Evolutionary conservation across 2,329 filamentous ascomycete species (phyloP), one percentile per base, ranked within the genome.

Genomic region (Fusarium sacchari): DNA sequence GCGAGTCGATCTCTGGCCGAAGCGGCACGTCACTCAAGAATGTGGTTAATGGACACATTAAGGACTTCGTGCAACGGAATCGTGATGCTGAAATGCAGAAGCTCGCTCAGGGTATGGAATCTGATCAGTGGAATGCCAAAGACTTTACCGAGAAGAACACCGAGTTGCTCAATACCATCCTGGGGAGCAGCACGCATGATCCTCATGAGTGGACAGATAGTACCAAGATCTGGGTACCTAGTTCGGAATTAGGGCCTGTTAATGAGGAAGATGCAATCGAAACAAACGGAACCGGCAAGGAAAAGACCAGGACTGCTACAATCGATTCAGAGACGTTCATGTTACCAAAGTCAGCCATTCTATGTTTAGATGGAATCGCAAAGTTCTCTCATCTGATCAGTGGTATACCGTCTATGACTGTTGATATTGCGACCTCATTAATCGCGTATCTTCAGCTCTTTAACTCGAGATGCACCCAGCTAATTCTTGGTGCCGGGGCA

Each of bases 401-500:
- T 10, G 92, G 92, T 37, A 96, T 98, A 64, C 96, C 96, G 4
- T 96, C 93, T 69, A 95, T 98, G 90, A 93, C 94, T 3, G 87
- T 91, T 5, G 95, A 98, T 66, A 92, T 98, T 60, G 93, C 94
- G 0, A 86, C 89, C 6, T 92, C 91, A 1, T 88, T 99, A 17
- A 86, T 98, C 46, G 92, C 96, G 28, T 97, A 97, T 79, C 87
- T 98, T 20, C 94, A 96, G 74, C 88, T 97, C 8, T 99, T 98
- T 87, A 98, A 99, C 82, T 98, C 95, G 6, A 92, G 96, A 26
- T 95, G 95, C 65, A 97, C 93, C n/a, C 96, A 99, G 80, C 89
- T 99, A 65, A 98, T 99, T 73, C 90, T 99, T 12, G 96, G 96
- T 3, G 96, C 96, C 4, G 96, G 96, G 9, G 96, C 96, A 8